Percentiles rank a stretch among this genome's conserved stretches.
phyloP scores from a whole-genome alignment of 2,329 filamentous ascomycete species.

The Alternaria metachromatica region DNA sequence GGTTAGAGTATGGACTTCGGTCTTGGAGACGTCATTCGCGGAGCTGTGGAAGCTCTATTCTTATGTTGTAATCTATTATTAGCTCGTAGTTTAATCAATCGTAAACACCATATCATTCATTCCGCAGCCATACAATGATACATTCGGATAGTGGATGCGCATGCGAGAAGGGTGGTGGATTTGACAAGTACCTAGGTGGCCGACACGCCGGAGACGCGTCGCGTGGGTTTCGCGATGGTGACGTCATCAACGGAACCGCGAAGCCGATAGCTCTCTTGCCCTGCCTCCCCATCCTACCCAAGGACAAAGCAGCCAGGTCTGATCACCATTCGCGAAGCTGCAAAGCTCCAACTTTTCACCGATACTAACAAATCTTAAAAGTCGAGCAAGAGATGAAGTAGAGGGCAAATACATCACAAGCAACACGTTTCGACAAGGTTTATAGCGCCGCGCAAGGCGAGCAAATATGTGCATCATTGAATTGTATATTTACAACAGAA shows the following conservation, averaged over 20 bases:
- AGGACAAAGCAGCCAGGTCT: background rate
- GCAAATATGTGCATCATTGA: slow-evolving; percentile 27
- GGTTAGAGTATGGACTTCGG: background rate
- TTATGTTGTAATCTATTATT: background rate
- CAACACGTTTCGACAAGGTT: background rate
- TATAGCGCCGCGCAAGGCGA: background rate
- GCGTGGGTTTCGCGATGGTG: background rate
- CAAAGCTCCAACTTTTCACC: background rate
- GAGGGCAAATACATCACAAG: background rate
- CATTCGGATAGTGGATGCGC: background rate
- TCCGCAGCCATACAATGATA: background rate
- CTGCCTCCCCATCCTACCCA: background rate
- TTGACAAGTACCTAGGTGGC: background rate
- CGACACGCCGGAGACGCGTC: background rate
- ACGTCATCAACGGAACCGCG: background rate
- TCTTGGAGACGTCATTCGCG: background rate
- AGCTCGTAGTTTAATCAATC: background rate
- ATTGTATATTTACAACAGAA: slow-evolving; percentile 42
- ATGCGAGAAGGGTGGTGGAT: background rate
- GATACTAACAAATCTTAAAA: background rate
- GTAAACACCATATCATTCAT: background rate
- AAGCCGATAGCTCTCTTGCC: background rate
- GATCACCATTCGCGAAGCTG: background rate
- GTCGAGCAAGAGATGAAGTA: background rate
- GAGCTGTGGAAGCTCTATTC: background rate